Evolutionary conservation across 768 basidiomycete genomes (phyloP), one percentile per base, ranked within the genome.

Genomic region (Leccinum subtestaceum): DNA sequence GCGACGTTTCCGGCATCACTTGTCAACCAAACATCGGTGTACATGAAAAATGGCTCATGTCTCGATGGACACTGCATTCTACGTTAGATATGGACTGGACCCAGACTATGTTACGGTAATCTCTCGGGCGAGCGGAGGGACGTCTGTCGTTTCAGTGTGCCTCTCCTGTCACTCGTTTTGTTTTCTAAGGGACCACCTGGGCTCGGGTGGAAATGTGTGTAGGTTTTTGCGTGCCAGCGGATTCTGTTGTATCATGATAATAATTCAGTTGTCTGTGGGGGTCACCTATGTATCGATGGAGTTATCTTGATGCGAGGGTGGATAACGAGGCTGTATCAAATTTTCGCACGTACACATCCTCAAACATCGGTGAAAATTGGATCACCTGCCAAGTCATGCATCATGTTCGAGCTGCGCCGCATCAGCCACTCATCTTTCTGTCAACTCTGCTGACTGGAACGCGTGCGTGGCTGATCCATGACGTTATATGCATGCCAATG

Each of bases 1-100:
- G 36, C 36, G 21, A n/a, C 31, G 40, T 47, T 17, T 23, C 34
- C 27, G 56, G 31, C 23, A 57, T 52, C 58, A 40, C 58, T 23
- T 61, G 58, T 40, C 55, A 56, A 56, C 36, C 45, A 7, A 11
- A 17, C 48, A n/a, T 36, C 13, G 51, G 54, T 46, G 13, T 52
- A 32, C 54, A 54, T 63, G 56, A 60, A 63, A 56, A 21, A 12
- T 17, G n/a, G 31, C 32, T 57, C 53, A 49, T 54, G 56, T 55
- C 49, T 60, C 43, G 43, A 45, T 40, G 58, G 60, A 61, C 57
- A 57, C 63, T 53, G 58, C 57, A 43, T 32, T 43, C 50, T 59
- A 60, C n/a, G 49, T 51, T 70, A 68, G 60, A 66, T 60, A 66
- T 62, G 67, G 59, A 59, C 62, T 59, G 53, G n/a, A 57, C 49